These are phyloP conservation scores for Candida sanyaensis DNA, from an alignment of 1,139 yeast genomes.

Conservation along the genomic window DNA sequence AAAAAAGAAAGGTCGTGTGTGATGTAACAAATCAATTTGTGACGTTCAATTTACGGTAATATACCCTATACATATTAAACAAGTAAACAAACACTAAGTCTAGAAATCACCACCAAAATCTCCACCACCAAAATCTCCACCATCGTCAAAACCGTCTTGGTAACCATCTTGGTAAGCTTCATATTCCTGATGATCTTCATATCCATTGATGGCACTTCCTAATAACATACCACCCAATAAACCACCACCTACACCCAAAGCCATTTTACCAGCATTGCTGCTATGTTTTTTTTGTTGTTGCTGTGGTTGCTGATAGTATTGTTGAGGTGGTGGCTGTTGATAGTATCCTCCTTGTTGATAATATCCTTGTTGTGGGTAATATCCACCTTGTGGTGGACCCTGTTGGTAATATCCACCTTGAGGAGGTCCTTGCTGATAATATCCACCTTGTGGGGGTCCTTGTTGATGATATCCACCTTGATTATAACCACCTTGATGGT, in stretches of 20 bases:
- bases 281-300: constrained; percentile 18
- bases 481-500: constrained; percentile 12
- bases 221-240: constrained; percentile 70
- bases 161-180: constrained; percentile 37
- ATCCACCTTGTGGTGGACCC: constrained; percentile 17
- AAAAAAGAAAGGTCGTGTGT: not conserved
- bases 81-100: not conserved
- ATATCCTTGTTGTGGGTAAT: constrained; percentile 16
- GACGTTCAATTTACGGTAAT: no score
- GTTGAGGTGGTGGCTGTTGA: constrained; percentile 12
- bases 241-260: constrained; percentile 83
- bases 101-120: constrained; percentile 16
- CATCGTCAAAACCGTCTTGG: constrained; percentile 22
- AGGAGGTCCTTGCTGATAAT: constrained; percentile 24
- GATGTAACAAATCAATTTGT: not conserved
- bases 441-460: constrained; percentile 15
- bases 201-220: constrained; percentile 40
- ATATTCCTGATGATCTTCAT: constrained; percentile 27
- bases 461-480: constrained; percentile 12
- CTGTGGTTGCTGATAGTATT: constrained; percentile 17
- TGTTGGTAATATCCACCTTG: constrained; percentile 14
- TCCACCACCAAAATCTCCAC: constrained; percentile 29
- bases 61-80: no score
- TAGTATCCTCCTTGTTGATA: constrained; percentile 18
- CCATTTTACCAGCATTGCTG: constrained; percentile 44